Evolutionary conservation across 345 rosid genomes (phyloP).

Genomic region (Toxicodendron radicans): DNA sequence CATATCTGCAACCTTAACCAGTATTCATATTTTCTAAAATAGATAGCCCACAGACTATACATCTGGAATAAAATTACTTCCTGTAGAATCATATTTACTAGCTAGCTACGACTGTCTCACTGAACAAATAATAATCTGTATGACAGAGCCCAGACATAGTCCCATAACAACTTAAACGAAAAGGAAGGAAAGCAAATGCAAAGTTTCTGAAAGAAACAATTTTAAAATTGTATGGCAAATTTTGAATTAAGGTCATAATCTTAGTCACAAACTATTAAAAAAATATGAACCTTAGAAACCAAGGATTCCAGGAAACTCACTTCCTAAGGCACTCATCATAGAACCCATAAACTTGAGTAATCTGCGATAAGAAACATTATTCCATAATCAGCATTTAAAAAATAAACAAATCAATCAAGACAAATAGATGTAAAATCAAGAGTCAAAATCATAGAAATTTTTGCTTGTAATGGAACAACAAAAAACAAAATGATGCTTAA

Average conservation of each 20-base stretch:
- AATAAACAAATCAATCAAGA: not conserved
- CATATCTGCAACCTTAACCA: not conserved
- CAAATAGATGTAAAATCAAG: not conserved
- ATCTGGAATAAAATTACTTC: not conserved
- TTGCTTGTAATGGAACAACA: not conserved
- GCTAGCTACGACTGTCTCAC: not conserved
- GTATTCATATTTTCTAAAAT: not conserved
- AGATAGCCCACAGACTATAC: not conserved
- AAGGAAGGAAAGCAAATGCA: not conserved
- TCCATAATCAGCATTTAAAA: slow-evolving; percentile 13
- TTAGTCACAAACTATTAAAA: not conserved
- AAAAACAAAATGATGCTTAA: not conserved
- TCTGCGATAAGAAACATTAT: slow-evolving; percentile 52
- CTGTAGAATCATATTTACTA: not conserved
- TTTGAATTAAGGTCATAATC: not conserved
- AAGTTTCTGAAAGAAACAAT: not conserved
- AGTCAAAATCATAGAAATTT: not conserved
- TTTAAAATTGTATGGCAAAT: not conserved
- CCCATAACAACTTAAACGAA: not conserved
- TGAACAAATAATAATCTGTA: not conserved
- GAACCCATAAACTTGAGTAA: slow-evolving; percentile 98
- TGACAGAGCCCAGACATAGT: not conserved
- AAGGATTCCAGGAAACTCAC: slow-evolving; percentile 53
- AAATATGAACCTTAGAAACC: slow-evolving; percentile 4
- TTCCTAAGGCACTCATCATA: slow-evolving; percentile 98